Conservation (phyloP, 1,284 basidiomycete species). For the Ustilago trichophora region DNA sequence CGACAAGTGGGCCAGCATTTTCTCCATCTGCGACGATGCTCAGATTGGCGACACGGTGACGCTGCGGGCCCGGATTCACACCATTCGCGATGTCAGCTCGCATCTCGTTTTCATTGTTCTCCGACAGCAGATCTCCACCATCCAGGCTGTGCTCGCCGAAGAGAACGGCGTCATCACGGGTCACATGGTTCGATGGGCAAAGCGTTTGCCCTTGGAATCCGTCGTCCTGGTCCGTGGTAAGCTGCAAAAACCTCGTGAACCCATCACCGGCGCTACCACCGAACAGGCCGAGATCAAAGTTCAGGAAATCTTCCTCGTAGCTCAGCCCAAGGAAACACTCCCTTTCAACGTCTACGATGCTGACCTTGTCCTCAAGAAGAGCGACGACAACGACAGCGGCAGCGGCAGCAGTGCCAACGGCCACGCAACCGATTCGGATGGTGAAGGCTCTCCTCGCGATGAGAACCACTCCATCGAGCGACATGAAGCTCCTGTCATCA, state of each 20-base stretch:
- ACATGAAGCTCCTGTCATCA: constrained; percentile 44
- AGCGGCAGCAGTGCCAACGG: constrained; percentile 8
- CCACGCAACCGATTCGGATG: constrained; percentile 18
- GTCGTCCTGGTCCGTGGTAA: constrained; percentile 56
- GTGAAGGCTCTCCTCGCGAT: constrained; percentile 18
- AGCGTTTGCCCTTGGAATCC: constrained; percentile 55
- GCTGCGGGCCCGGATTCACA: constrained; percentile 57
- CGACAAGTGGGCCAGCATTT: constrained; percentile 30
- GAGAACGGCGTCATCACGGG: constrained; percentile 41
- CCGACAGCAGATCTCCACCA: constrained; percentile 55
- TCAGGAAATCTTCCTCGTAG: constrained; percentile 53
- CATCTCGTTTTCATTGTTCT: constrained; percentile 61
- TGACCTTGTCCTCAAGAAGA: constrained; percentile 48
- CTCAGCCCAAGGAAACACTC: constrained; percentile 45
- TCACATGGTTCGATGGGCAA: constrained; percentile 62
- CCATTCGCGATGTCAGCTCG: constrained; percentile 55
- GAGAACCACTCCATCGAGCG: constrained; percentile 35
- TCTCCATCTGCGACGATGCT: constrained; percentile 30
- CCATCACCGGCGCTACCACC: constrained; percentile 53
- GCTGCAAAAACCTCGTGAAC: constrained; percentile 53
- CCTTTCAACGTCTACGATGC: constrained; percentile 63
- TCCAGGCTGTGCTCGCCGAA: constrained; percentile 59
- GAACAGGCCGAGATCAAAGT: constrained; percentile 58
- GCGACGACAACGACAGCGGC: constrained; percentile 36
- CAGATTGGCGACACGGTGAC: constrained; percentile 41